Evolutionary conservation across 164 flowering plant genomes (phyloP), one percentile per base, ranked within the genome.

Genomic region (Akebia trifoliata): DNA sequence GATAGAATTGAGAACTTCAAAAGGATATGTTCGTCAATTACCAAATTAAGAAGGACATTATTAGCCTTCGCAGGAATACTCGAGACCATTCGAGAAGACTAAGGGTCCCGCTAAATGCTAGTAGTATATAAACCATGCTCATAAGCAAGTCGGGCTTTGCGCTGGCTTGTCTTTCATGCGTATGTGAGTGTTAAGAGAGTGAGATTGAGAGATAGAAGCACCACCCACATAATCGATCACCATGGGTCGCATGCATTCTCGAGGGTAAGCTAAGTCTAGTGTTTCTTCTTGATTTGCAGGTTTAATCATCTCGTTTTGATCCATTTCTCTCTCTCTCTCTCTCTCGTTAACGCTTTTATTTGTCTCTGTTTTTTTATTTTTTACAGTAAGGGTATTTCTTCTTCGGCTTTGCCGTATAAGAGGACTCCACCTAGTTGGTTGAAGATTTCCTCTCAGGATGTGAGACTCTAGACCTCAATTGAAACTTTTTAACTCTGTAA

Each of bases 361-460:
- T 4, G 0, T n/a, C 5, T 35, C 6, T 35, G 21, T 15, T 31
- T 37, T 43, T 17, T 26, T 48, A 24, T 28, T 53, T 12, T 14
- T 72, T 66, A 31, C 83, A 86, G 96, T 10, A 89, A 89, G 85
- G 96, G 96, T 64, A 87, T 87, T 26, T 85, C 95, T 0, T 63
- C 90, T 4, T 83, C 95, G 29, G 95, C 91, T 42, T 64, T 83
- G 36, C 95, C 95, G 2, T 85, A 85, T 82, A 87, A 81, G 82
- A 71, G 95, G 56, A 76, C 85, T 18, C 83, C 87, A 0, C 95
- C 87, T 0, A 80, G 78, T 56, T 79, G 83, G 83, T 69, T 79
- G 30, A 79, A 74, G 64, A 76, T 56, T 63, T 58, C 81, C 3
- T 17, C 74, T 50, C 61, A 29, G 32, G 83, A 76, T 36, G 81